Evolutionary conservation across 495 filamentous ascomycete genomes (phyloP), one percentile per base, ranked within the genome.

Genomic region (Poronia punctata): DNA sequence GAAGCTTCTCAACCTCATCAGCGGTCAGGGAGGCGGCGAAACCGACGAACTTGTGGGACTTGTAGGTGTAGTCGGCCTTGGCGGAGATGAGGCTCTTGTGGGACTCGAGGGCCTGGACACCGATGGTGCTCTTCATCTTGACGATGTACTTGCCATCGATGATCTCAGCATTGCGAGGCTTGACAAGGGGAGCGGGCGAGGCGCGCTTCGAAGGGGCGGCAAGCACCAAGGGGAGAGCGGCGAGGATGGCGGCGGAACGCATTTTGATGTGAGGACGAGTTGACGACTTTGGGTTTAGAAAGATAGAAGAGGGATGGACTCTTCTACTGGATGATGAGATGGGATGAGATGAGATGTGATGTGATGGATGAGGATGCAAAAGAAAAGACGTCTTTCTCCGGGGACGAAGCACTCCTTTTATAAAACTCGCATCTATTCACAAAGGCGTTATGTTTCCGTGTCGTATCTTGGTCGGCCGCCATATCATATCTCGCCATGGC

Each of bases 111-210:
- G 63, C 33, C 17, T 53, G 47, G 11, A 47, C 52, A 9, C 46
- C 31, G 12, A 57, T 35, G 7, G 56, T 38, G 16, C 49, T 58
- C 29, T 64, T 64, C 26, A 65, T 62, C 49, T 60, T 60, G 12
- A 72, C 62, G 12, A 72, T 71, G 50, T 66, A 72, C 16, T 59
- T 62, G 37, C 61, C 54, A 11, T 59, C 49, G 14, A 71, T 49
- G 18, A 67, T 29, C 27, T 59, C 41, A 30, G 47, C 42, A 32
- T 45, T 51, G 15, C 40, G 46, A 11, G 53, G 53, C 45, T 47
- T 49, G 25, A 57, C 31, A 17, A 59, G 45, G 7, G 45, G 53
- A 26, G 56, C 56, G 12, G 52, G 55, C 4, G 41, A 22, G 19
- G 35, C 42, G 30, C 55, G 52, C 45, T 53, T 53, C 26, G 52